Evolutionary conservation across 441 rosid species (phyloP).

Genomic region (Erodium chrysanthum): DNA sequence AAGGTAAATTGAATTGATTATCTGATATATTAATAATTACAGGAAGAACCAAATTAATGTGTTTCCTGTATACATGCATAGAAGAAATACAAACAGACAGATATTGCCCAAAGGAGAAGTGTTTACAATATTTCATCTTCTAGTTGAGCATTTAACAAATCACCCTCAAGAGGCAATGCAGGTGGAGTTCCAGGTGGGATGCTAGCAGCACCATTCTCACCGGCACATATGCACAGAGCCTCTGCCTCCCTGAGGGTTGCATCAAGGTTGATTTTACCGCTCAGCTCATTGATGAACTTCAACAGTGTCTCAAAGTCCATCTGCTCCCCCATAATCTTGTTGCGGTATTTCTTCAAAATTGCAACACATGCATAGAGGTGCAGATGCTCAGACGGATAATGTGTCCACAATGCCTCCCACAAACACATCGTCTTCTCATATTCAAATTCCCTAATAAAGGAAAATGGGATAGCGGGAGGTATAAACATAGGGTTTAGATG

Average conservation of each 20-base stretch:
- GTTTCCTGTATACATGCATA: background rate
- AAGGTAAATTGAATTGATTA: background rate
- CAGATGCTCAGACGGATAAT: constrained; percentile 50
- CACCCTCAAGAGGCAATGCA: constrained; percentile 44
- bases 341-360: constrained; percentile 75
- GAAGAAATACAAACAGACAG: background rate
- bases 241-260: constrained; percentile 32
- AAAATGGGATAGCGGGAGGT: constrained; percentile 9
- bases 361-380: constrained; percentile 84
- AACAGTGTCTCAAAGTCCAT: constrained; percentile 96
- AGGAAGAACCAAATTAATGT: constrained; percentile 8
- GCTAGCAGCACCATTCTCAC: too few relatives aligned
- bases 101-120: background rate
- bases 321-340: constrained; percentile 75
- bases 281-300: constrained; percentile 24
- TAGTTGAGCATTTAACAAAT: constrained; percentile 44
- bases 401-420: background rate
- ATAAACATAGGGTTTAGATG: background rate
- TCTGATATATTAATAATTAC: constrained; percentile 8
- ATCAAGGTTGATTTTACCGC: constrained; percentile 70
- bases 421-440: constrained; percentile 65
- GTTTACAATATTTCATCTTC: constrained; percentile 64
- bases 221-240: too few relatives aligned
- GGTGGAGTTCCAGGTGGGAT: constrained; percentile 94
- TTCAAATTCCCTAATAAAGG: constrained; percentile 59